Percentiles rank a stretch among this genome's conserved stretches.
phyloP scores from a whole-genome alignment of 2,329 filamentous ascomycete species.

The Colletotrichum noveboracense region DNA sequence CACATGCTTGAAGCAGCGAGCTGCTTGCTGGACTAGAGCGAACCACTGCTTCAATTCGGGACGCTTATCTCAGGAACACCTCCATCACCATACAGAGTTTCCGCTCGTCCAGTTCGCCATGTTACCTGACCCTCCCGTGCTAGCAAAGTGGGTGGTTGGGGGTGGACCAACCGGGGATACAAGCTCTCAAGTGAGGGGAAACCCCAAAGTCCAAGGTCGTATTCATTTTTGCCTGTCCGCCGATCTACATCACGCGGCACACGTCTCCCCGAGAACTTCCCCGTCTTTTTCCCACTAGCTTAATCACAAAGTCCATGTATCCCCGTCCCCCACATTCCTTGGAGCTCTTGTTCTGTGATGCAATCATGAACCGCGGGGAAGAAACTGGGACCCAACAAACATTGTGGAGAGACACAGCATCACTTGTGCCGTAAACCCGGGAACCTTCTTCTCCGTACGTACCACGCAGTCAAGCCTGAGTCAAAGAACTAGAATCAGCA shows the following conservation, averaged over 20 bases:
- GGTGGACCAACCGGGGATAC: background rate
- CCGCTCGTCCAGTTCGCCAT: background rate
- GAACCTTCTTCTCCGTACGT: background rate
- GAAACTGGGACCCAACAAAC: background rate
- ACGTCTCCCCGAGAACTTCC: background rate
- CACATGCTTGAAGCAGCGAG: background rate
- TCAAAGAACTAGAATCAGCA: background rate
- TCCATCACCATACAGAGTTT: background rate
- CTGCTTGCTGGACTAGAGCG: background rate
- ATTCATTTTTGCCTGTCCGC: background rate
- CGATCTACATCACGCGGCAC: background rate
- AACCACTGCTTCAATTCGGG: background rate
- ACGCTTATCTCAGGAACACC: background rate
- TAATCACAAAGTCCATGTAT: background rate
- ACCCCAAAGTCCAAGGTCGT: background rate
- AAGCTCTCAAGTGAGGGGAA: slow-evolving; percentile 10
- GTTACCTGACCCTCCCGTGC: background rate
- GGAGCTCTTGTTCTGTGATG: background rate
- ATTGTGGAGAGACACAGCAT: background rate
- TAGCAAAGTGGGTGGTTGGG: background rate
- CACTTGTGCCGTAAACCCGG: background rate
- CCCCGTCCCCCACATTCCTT: background rate
- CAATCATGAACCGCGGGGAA: background rate
- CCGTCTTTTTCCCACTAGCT: background rate
- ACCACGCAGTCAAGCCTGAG: background rate